These are phyloP conservation scores for Aspergillus panamensis DNA, from an alignment of 495 filamentous ascomycete species.

Conservation along the genomic window DNA sequence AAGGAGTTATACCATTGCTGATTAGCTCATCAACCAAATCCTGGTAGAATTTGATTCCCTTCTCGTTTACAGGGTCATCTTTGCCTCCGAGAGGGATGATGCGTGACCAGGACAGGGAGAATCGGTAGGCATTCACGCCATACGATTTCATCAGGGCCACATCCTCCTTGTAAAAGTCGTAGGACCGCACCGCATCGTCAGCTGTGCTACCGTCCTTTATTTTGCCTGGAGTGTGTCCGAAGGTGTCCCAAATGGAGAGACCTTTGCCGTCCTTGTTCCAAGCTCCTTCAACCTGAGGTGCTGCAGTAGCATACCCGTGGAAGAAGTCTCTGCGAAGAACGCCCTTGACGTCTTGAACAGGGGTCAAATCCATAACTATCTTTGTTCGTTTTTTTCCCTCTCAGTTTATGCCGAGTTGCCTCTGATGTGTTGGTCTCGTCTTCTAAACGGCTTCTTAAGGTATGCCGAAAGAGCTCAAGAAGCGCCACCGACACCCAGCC, in stretches of 20 bases:
- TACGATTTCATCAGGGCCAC: slow-evolving; percentile 66
- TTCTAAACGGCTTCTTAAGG: background rate
- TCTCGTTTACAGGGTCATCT: slow-evolving; percentile 37
- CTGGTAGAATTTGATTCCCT: slow-evolving; percentile 44
- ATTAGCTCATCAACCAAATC: slow-evolving; percentile 45
- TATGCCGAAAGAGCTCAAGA: slow-evolving; percentile 1
- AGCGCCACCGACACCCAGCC: slow-evolving; percentile 1
- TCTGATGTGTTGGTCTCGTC: background rate
- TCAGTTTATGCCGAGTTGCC: background rate
- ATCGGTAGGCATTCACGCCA: slow-evolving; percentile 63
- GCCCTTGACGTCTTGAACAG: slow-evolving; percentile 32
- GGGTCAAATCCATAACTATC: slow-evolving; percentile 28
- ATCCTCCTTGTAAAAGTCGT: slow-evolving; percentile 65
- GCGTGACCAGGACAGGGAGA: slow-evolving; percentile 69
- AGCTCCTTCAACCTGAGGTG: slow-evolving; percentile 65
- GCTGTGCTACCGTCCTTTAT: slow-evolving; percentile 64
- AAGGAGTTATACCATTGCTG: slow-evolving; percentile 42
- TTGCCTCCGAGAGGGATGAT: slow-evolving; percentile 54
- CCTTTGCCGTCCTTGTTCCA: slow-evolving; percentile 62
- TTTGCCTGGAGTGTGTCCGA: slow-evolving; percentile 64
- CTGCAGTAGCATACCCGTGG: slow-evolving; percentile 39
- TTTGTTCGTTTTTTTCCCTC: slow-evolving; percentile 6
- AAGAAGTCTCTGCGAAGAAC: slow-evolving; percentile 33
- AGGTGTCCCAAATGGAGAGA: slow-evolving; percentile 70
- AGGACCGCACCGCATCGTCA: slow-evolving; percentile 65